A percentile compares a stretch with the other conserved stretches of the same genome.
Conservation (phyloP, 2,329 filamentous ascomycete genomes). For the Apiospora kogelbergensis region DNA sequence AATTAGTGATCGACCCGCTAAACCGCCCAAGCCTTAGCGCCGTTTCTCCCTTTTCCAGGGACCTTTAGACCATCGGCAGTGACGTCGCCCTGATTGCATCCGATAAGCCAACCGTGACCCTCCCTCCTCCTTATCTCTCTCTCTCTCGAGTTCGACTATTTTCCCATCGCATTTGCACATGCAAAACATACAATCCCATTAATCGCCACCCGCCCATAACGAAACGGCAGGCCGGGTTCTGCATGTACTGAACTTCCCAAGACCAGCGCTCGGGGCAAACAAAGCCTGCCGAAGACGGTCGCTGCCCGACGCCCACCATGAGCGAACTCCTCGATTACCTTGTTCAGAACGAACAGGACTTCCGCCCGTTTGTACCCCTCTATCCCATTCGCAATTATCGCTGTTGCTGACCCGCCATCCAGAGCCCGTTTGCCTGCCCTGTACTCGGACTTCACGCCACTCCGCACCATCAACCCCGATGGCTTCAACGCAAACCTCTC, state of each 20-base stretch:
- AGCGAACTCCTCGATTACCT: slow-evolving; percentile 69
- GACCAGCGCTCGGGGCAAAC: not conserved
- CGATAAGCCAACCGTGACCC: not conserved
- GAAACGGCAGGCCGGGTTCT: not conserved
- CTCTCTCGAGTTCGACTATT: not conserved
- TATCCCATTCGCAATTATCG: too few relatives aligned
- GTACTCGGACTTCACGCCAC: slow-evolving; percentile 81
- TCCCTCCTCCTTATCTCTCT: not conserved
- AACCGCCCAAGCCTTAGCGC: not conserved
- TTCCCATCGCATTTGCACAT: not conserved
- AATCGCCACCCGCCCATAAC: too few relatives aligned
- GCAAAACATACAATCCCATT: not conserved
- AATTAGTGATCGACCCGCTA: not conserved
- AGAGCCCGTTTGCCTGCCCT: slow-evolving; percentile 80
- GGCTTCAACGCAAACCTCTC: slow-evolving; percentile 78
- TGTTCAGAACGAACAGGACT: slow-evolving; percentile 59
- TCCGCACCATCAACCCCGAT: slow-evolving; percentile 77
- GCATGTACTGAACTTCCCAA: not conserved
- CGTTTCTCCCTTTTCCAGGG: not conserved
- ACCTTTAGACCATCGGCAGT: not conserved
- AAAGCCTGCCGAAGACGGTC: not conserved
- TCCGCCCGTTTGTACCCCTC: slow-evolving; percentile 48
- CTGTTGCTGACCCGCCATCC: slow-evolving; percentile 20
- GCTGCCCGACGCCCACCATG: slow-evolving; percentile 41
- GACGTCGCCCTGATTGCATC: not conserved